Base-by-base conservation (phyloP, 208 protist genomes). In the Trypanosoma avium region DNA sequence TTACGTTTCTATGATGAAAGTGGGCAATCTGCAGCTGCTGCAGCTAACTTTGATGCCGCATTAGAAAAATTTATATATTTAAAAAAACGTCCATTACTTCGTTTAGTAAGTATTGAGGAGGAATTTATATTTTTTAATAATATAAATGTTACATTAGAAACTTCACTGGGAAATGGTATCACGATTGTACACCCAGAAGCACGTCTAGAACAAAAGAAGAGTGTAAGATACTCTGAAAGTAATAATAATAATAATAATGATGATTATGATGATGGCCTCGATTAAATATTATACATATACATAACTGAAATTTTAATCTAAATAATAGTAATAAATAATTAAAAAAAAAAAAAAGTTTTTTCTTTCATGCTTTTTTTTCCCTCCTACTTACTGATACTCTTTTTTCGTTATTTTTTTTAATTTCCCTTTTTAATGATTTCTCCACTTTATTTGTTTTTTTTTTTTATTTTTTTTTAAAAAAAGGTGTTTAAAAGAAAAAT, bases 1-100 rank as follows among this genome's bases (percentile, higher is more conserved):
- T 56, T 89, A 19, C 78, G 86, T 17, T 52, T 95, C n/a, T 95
- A 95, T 54, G 90, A 95, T 66, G 90, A 95, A 64, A 83, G 86
- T 52, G 77, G 78, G 5, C 74, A 86, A 47, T 84, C 83, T 26
- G 62, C 55, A 17, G 42, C 30, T 22, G 77, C 75, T 0, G 79
- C 79, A 3, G 54, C 55, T 0, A 43, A 58, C 29, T 94, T 84
- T 70, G 82, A 79, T 47, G 55, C 60, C 21, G 46, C 46, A 30
- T 36, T 93, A 42, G 75, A 75, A 15, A n/a, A 32, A 4, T 67
- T 85, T 36, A 42, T 91, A 8, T 63, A 35, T n/a, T 6, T 48
- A 22, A 1, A 43, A 45, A 24, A 8, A 29, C n/a, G 17, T 24
- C 52, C 68, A 2, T 50, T 82, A 8, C 59, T 90, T 33, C 80